Evolutionary conservation across 1,284 basidiomycete species (phyloP).

Genomic region (Boletellus deceptivus): DNA sequence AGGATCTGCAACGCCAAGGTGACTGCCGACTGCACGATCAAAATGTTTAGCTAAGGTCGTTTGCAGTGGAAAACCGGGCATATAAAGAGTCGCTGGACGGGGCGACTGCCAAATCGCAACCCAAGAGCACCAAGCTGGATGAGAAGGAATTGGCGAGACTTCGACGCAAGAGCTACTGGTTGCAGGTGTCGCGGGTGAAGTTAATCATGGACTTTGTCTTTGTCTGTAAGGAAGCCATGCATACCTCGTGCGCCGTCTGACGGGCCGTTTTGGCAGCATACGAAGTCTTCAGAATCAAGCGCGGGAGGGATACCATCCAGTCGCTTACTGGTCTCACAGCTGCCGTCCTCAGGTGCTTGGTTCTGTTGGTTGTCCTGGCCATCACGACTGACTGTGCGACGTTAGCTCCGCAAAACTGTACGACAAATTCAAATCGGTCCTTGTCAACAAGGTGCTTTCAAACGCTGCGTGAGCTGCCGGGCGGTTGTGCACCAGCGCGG

Average conservation of each 20-base stretch:
- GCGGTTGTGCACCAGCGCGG: background rate
- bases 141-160: constrained; percentile 68
- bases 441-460: constrained; percentile 47
- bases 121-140: constrained; percentile 57
- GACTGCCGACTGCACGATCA: constrained; percentile 4
- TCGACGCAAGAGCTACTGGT: constrained; percentile 70
- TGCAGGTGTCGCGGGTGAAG: constrained; percentile 65
- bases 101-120: constrained; percentile 66
- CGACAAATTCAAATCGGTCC: constrained; percentile 58
- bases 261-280: constrained; percentile 43
- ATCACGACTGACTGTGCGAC: constrained; percentile 8
- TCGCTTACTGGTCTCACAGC: constrained; percentile 64
- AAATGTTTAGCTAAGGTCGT: background rate
- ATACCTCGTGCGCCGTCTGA: constrained; percentile 4
- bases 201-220: constrained; percentile 79
- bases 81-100: constrained; percentile 73
- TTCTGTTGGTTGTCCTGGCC: background rate
- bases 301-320: constrained; percentile 59
- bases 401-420: constrained; percentile 66
- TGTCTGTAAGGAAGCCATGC: constrained; percentile 55
- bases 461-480: constrained; percentile 17
- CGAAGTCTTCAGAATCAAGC: constrained; percentile 56
- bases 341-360: constrained; percentile 64
- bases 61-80: constrained; percentile 62
- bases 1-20: constrained; percentile 61